phyloP scores from a whole-genome alignment of 1,284 basidiomycete genomes.

The Calocybe gambosa region DNA sequence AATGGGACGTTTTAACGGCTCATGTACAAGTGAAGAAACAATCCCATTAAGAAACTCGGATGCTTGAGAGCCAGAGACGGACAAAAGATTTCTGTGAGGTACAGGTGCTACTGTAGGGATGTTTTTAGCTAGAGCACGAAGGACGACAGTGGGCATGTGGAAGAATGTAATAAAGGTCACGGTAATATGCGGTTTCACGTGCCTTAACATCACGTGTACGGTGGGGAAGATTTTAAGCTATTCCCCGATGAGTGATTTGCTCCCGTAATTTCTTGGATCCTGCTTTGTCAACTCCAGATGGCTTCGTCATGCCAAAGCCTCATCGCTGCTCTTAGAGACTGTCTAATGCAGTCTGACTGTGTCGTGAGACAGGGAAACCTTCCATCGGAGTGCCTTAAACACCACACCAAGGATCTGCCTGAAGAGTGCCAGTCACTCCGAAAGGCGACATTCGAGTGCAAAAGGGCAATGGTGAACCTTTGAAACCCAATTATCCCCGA shows the following conservation, averaged over 20 bases:
- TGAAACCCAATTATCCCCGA: not conserved
- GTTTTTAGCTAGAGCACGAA: constrained; percentile 39
- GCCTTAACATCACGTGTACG: too few relatives aligned
- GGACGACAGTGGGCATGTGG: constrained; percentile 29
- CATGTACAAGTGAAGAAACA: constrained; percentile 57
- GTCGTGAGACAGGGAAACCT: constrained; percentile 67
- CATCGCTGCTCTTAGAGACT: constrained; percentile 70
- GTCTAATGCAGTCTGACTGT: constrained; percentile 76
- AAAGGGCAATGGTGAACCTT: constrained; percentile 75
- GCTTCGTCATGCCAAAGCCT: constrained; percentile 74
- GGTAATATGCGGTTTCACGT: not conserved
- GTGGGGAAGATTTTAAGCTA: too few relatives aligned
- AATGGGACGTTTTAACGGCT: constrained; percentile 45
- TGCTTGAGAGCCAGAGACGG: constrained; percentile 79
- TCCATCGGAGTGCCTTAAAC: constrained; percentile 73
- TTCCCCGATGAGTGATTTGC: too few relatives aligned
- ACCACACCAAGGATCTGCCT: constrained; percentile 69
- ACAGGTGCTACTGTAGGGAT: constrained; percentile 60
- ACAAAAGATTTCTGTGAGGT: constrained; percentile 60
- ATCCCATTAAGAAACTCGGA: constrained; percentile 87
- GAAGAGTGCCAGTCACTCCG: constrained; percentile 70
- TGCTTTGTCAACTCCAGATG: constrained; percentile 36
- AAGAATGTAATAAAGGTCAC: not conserved
- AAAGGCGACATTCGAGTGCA: constrained; percentile 81
- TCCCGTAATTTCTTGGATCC: not conserved